Conservation (phyloP, 169 alveolate species). For the Eimeria mitis region DNA sequence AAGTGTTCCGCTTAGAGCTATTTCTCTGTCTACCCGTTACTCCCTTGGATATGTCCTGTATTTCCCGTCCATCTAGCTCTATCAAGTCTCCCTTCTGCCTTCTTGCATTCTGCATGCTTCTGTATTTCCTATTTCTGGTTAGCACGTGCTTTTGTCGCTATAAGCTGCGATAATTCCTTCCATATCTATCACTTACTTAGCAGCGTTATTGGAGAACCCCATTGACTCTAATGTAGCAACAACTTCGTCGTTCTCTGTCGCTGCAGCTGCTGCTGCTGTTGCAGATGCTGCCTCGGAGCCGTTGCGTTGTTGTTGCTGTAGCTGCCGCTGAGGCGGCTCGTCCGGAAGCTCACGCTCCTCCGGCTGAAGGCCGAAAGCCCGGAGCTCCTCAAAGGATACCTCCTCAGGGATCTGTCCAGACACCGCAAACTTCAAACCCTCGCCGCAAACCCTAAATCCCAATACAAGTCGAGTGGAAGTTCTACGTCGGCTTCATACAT, state of each 20-base stretch:
- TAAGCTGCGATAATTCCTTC: background rate
- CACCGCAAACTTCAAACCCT: background rate
- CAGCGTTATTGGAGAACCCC: constrained; percentile 79
- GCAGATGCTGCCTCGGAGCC: background rate
- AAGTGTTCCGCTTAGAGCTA: background rate
- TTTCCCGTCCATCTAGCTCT: too few relatives aligned
- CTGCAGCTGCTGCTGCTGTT: constrained; percentile 11
- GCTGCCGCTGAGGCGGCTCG: constrained; percentile 12
- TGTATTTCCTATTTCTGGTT: background rate
- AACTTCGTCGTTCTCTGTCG: constrained; percentile 18
- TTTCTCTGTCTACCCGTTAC: background rate
- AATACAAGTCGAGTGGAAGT: background rate
- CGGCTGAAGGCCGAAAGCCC: constrained; percentile 78
- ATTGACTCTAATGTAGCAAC: constrained; percentile 65
- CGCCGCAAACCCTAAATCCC: background rate
- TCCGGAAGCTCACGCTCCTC: constrained; percentile 82
- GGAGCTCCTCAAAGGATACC: constrained; percentile 61
- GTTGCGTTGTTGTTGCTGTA: constrained; percentile 12
- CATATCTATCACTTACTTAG: constrained; percentile 34
- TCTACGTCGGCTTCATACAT: background rate
- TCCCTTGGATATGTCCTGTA: background rate
- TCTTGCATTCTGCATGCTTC: background rate
- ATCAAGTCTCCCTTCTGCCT: background rate
- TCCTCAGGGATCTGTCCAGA: constrained; percentile 79
- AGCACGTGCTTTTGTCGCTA: background rate